Evolutionary conservation across 1,284 basidiomycete species (phyloP).

Genomic region (Chalciporus piperatoides): DNA sequence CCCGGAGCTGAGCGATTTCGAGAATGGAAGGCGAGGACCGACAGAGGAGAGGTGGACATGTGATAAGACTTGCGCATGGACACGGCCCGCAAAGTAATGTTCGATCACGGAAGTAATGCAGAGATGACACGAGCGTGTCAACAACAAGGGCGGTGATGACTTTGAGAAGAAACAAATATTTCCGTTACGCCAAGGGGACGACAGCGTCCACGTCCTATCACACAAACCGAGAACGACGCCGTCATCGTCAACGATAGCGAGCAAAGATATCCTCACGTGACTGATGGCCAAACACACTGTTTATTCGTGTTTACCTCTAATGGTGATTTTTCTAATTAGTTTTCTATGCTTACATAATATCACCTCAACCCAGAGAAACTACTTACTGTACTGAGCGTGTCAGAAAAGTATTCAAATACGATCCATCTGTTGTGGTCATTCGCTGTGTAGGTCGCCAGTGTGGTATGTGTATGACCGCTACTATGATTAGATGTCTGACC

Average conservation of each 20-base stretch:
- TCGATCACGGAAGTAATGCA: neutral
- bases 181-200: neutral
- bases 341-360: neutral
- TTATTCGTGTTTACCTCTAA: neutral
- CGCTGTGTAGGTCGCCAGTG: constrained; percentile 16
- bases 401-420: constrained; percentile 1
- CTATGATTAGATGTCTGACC: neutral
- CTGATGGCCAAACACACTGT: neutral
- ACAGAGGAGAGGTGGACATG: constrained; percentile 3
- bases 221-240: neutral
- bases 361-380: no score
- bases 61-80: neutral
- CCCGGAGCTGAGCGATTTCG: constrained; percentile 11
- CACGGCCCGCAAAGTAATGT: neutral
- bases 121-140: neutral
- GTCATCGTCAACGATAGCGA: neutral
- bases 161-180: neutral
- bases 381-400: no score
- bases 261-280: neutral
- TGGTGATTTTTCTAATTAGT: neutral
- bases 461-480: neutral
- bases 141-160: neutral
- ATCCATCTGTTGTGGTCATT: neutral
- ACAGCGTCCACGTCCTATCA: neutral
- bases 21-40: constrained; percentile 2